A percentile compares a stretch with the other conserved stretches of the same genome.
These are phyloP conservation scores for Cutaneotrichosporon sp. DNA, from an alignment of 1,284 basidiomycete genomes.

Conservation along the genomic window DNA sequence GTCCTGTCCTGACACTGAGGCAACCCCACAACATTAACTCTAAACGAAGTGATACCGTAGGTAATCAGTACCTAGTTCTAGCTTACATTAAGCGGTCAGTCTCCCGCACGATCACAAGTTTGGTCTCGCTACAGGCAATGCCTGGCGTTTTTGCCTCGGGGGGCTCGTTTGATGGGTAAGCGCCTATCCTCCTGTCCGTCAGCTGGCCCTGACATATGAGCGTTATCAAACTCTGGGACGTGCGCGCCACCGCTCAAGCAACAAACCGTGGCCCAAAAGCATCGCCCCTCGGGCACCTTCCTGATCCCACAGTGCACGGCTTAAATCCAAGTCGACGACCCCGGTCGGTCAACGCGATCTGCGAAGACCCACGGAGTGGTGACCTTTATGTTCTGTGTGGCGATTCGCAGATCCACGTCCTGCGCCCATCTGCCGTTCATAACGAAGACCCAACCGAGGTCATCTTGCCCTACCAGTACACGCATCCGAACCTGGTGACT, in stretches of 20 bases:
- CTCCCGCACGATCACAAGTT: constrained; percentile 41
- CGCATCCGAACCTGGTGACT: constrained; percentile 35
- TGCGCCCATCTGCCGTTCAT: constrained; percentile 30
- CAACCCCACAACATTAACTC: constrained; percentile 13
- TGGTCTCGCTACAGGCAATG: constrained; percentile 42
- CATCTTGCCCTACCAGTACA: constrained; percentile 33
- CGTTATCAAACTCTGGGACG: constrained; percentile 49
- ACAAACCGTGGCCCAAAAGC: constrained; percentile 22
- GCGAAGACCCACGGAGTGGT: constrained; percentile 36
- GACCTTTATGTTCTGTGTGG: constrained; percentile 40
- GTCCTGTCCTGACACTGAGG: constrained; percentile 12
- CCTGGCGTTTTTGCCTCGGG: constrained; percentile 45
- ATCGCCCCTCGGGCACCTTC: constrained; percentile 23
- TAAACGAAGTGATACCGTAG: no score
- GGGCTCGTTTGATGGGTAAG: constrained; percentile 45
- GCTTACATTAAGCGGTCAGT: constrained; percentile 31
- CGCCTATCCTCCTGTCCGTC: no score
- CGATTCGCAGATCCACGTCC: constrained; percentile 38
- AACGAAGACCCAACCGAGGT: constrained; percentile 8
- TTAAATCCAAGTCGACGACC: constrained; percentile 28
- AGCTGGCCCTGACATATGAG: no score
- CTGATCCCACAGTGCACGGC: constrained; percentile 33
- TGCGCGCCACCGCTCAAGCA: constrained; percentile 32
- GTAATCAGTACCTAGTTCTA: no score
- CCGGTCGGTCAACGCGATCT: constrained; percentile 38